These are phyloP conservation scores for Podaxis mareebaensis DNA, from an alignment of 768 basidiomycete species.

Conservation along the genomic window DNA sequence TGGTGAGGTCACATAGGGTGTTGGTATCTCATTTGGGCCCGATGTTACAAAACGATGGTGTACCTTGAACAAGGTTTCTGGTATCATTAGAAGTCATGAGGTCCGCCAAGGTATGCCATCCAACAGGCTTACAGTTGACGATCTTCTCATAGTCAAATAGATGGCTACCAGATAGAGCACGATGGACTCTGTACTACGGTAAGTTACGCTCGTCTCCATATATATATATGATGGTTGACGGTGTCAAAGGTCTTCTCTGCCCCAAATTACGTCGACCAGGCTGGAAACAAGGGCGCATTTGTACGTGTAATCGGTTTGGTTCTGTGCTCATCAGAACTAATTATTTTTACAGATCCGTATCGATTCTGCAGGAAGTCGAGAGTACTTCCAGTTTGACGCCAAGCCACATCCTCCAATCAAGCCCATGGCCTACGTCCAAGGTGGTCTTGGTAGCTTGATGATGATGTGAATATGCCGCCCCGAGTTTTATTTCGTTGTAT, in stretches of 20 bases:
- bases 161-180: constrained; percentile 95
- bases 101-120: constrained; percentile 75
- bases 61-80: constrained; percentile 79
- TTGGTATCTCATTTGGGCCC: constrained; percentile 94
- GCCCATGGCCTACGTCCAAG: constrained; percentile 87
- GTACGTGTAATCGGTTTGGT: constrained; percentile 43
- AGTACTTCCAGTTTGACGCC: constrained; percentile 84
- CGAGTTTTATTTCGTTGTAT: background rate
- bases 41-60: constrained; percentile 93
- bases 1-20: constrained; percentile 57
- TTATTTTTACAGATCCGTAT: constrained; percentile 67
- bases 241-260: constrained; percentile 80
- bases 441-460: constrained; percentile 67
- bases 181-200: constrained; percentile 93
- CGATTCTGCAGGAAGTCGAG: constrained; percentile 68
- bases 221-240: constrained; percentile 3
- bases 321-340: constrained; percentile 6
- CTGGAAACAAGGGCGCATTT: constrained; percentile 90
- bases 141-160: constrained; percentile 33
- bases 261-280: constrained; percentile 93
- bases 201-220: constrained; percentile 21
- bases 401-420: constrained; percentile 86
- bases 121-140: background rate
- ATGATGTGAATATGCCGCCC: constrained; percentile 42
- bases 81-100: constrained; percentile 94